phyloP scores from a whole-genome alignment of 305 asterid genomes.

The Withania somnifera region DNA sequence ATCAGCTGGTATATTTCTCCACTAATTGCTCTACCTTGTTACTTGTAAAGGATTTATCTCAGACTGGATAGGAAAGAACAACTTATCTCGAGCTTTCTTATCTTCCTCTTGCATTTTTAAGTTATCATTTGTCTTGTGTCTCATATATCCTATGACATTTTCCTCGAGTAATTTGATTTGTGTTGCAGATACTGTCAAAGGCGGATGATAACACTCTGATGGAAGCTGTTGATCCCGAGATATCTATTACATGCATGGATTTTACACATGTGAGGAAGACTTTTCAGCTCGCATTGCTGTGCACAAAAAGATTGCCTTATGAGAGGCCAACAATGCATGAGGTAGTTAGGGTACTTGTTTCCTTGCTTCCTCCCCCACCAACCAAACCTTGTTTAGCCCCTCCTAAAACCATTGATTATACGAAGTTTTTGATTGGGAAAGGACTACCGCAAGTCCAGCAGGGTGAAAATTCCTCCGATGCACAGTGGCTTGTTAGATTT shows the following conservation, averaged over 20 bases:
- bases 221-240: constrained; percentile 93
- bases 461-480: constrained; percentile 51
- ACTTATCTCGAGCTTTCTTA: neutral
- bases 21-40: neutral
- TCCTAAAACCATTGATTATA: constrained; percentile 38
- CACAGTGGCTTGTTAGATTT: constrained; percentile 80
- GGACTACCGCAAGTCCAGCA: constrained; percentile 32
- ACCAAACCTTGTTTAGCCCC: constrained; percentile 25
- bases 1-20: constrained; percentile 56
- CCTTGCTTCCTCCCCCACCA: constrained; percentile 55
- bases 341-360: constrained; percentile 60
- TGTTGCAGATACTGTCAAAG: constrained; percentile 58
- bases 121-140: neutral
- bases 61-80: neutral
- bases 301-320: constrained; percentile 59
- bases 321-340: constrained; percentile 96
- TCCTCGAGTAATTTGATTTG: neutral
- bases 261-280: constrained; percentile 54
- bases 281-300: constrained; percentile 80
- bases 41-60: neutral
- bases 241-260: constrained; percentile 78
- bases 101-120: neutral
- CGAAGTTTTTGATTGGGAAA: constrained; percentile 43
- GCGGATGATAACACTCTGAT: constrained; percentile 77
- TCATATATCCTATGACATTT: neutral